Evolutionary conservation across 2,329 filamentous ascomycete species (phyloP).

Genomic region (Ploettnerulaceae sp.): DNA sequence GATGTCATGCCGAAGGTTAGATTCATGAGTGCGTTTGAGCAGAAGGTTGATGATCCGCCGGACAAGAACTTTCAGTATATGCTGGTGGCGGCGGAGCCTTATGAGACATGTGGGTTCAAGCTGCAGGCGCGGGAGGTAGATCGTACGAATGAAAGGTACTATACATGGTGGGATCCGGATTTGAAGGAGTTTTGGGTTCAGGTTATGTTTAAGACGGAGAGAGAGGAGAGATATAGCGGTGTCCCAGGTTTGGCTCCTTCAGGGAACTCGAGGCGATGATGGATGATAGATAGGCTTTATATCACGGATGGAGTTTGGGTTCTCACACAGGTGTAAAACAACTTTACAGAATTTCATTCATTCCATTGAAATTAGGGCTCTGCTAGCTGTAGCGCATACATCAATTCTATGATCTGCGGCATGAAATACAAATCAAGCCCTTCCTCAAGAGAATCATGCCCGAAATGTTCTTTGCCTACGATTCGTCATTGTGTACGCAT

Average conservation of each 20-base stretch:
- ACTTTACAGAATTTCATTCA: conserved; percentile 2
- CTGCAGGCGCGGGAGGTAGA: conserved; percentile 91
- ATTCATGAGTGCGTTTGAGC: conserved; percentile 97
- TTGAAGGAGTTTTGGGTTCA: conserved; percentile 97
- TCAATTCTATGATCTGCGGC: conserved; percentile 23
- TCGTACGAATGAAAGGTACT: conserved; percentile 80
- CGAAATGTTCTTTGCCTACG: conserved; percentile 11
- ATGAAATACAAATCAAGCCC: conserved; percentile 24
- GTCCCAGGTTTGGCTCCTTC: conserved; percentile 52
- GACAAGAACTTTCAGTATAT: conserved; percentile 95
- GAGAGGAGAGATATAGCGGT: conserved; percentile 79
- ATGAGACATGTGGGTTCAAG: conserved; percentile 97
- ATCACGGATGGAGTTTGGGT: conserved; percentile 17
- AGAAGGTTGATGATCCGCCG: conserved; percentile 85
- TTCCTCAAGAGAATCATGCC: conserved; percentile 10
- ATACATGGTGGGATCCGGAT: conserved; percentile 93
- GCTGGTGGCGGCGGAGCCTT: conserved; percentile 91
- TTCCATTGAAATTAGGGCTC: conserved; percentile 10
- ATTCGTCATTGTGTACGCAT: conserved; percentile 13
- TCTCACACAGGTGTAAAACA: not conserved
- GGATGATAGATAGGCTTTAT: conserved; percentile 1
- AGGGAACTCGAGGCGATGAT: conserved; percentile 25
- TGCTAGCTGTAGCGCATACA: conserved; percentile 13
- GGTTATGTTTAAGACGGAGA: conserved; percentile 96
- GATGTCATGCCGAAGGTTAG: conserved; percentile 77